Base-by-base conservation (phyloP, 371 early-diverging fungal genomes). In the Apophysomyces ossiformis region DNA sequence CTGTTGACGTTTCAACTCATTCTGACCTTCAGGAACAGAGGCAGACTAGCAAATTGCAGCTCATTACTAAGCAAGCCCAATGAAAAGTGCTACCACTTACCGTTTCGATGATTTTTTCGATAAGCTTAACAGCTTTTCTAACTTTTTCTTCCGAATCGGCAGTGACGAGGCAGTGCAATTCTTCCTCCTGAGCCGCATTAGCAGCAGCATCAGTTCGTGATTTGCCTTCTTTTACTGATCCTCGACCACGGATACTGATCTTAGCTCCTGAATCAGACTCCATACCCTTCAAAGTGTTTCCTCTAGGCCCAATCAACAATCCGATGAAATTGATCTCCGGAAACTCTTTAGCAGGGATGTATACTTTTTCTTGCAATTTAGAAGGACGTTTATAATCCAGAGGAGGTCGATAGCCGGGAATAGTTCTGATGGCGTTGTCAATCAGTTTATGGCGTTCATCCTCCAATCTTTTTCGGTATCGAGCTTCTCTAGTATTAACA, bases 291-390 rank as follows among this genome's bases (percentile, higher is more conserved):
- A 97, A 81, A 0, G 98, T 96, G 67, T 96, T 93, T 50, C 99
- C 99, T 69, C 96, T 94, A 26, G 99, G 99, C 18, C 99, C 97
- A 72, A 97, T 95, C 59, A 99, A 78, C 58, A 96, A 88, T 37
- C 99, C 99, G 69, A 97, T 96, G 77, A 99, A 99, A 79, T 97
- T 97, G 66, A 97, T 94, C 39, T 96, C 97, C 5, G 98, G 99
- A 69, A 91, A 94, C 57, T 97, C 96, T 67, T 90, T 93, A 44
- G 90, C 93, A 41, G 99, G 99, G 61, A 99, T 95, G 70, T 92
- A 97, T n/a, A 95, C 87, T 77, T 96, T 96, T 64, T 96, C 96
- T 54, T 87, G 87, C 5, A 89, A 80, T 73, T 93, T 95, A 41
- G 89, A 86, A 7, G 95, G 90, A 47, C 88, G 80, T 66, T 92